These are phyloP conservation scores for Penicillium sp. DNA, from an alignment of 2,329 filamentous ascomycete species.

Conservation along the genomic window DNA sequence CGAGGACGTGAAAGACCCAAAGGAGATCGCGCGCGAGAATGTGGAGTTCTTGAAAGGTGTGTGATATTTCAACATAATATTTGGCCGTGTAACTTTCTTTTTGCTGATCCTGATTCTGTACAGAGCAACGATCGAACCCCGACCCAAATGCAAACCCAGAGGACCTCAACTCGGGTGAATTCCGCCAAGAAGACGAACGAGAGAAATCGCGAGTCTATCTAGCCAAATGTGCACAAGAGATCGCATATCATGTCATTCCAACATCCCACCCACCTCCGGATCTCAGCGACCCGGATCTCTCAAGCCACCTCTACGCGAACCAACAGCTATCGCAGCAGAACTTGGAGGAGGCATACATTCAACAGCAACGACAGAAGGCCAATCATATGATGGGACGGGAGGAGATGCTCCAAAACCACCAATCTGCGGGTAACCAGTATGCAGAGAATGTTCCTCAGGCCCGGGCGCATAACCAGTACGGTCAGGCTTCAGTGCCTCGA, in stretches of 20 bases:
- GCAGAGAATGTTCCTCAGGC: constrained; percentile 41
- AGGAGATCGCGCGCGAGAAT: constrained; percentile 48
- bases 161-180: constrained; percentile 29
- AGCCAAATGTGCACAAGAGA: constrained; percentile 67
- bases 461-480: constrained; percentile 45
- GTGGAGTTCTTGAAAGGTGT: constrained; percentile 44
- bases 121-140: constrained; percentile 49
- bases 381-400: constrained; percentile 51
- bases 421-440: constrained; percentile 56
- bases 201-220: constrained; percentile 66
- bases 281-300: constrained; percentile 43
- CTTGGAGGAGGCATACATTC: constrained; percentile 61
- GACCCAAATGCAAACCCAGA: constrained; percentile 53
- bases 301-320: constrained; percentile 48
- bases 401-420: constrained; percentile 59
- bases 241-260: constrained; percentile 68
- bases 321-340: constrained; percentile 55
- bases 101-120: constrained; percentile 5
- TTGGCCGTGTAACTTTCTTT: not conserved
- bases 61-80: not conserved
- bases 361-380: constrained; percentile 56
- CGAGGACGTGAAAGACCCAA: constrained; percentile 47
- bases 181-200: constrained; percentile 59
- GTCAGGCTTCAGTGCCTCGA: constrained; percentile 40
- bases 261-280: constrained; percentile 62